Evolutionary conservation across 192 early-diverging fungal species (phyloP).

Genomic region (Coemansia guatemalensis): DNA sequence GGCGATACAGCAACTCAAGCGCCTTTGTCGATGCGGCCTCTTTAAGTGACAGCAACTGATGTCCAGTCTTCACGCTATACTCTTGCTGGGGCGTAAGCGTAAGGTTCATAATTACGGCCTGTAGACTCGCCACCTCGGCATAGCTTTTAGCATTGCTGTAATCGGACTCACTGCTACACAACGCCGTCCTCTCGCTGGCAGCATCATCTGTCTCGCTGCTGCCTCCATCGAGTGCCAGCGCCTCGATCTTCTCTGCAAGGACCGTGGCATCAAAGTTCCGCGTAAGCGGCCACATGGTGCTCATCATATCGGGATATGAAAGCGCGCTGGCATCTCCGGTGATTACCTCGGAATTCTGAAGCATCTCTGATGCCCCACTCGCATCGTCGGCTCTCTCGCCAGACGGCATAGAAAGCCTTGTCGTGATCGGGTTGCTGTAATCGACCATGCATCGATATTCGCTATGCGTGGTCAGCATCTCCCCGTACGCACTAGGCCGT

Average conservation of each 20-base stretch:
- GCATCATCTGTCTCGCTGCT: background rate
- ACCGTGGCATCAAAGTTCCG: conserved; percentile 18
- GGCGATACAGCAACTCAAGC: background rate
- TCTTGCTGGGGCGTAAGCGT: conserved; percentile 35
- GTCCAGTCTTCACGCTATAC: conserved; percentile 28
- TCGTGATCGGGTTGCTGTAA: conserved; percentile 18
- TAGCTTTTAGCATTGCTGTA: background rate
- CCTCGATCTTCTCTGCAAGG: conserved; percentile 6
- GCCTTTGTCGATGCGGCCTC: background rate
- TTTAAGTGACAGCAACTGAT: conserved; percentile 15
- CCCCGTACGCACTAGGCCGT: background rate
- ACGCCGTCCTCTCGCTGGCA: background rate
- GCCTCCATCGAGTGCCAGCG: background rate
- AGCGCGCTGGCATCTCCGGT: background rate
- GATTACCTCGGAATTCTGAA: background rate
- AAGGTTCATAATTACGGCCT: conserved; percentile 34
- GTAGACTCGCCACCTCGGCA: conserved; percentile 22
- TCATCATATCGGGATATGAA: conserved; percentile 15
- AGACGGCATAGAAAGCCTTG: conserved; percentile 1
- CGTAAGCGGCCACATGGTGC: background rate
- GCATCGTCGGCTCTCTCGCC: background rate
- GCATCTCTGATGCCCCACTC: background rate
- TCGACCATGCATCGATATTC: conserved; percentile 12
- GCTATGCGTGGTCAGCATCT: conserved; percentile 31
- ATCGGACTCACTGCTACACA: background rate